These are phyloP conservation scores for Gryganskiella cystojenkinii DNA, from an alignment of 192 early-diverging fungal genomes.

Conservation along the genomic window DNA sequence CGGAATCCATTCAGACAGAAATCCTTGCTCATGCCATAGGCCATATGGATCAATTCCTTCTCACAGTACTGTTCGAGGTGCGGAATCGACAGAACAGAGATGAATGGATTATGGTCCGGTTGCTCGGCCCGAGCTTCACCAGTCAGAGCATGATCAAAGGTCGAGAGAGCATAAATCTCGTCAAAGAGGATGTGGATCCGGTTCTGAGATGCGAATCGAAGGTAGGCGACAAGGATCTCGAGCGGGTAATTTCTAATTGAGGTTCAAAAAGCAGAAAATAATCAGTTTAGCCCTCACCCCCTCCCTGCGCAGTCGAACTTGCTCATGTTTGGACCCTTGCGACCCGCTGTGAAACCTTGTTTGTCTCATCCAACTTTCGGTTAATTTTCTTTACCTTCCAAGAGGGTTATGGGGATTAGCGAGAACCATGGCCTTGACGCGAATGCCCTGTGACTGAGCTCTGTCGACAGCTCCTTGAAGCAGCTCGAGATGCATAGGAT, in stretches of 20 bases:
- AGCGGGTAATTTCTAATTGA: constrained; percentile 60
- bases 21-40: constrained; percentile 84
- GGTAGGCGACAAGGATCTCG: constrained; percentile 60
- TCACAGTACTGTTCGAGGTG: constrained; percentile 71
- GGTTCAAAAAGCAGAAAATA: not conserved
- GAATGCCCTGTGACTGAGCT: constrained; percentile 50
- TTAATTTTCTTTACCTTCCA: constrained; percentile 56
- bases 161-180: constrained; percentile 84
- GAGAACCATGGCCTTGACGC: constrained; percentile 69
- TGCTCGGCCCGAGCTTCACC: constrained; percentile 33
- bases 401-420: constrained; percentile 82
- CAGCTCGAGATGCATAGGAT: constrained; percentile 44
- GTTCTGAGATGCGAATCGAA: constrained; percentile 72
- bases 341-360: not conserved
- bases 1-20: constrained; percentile 84
- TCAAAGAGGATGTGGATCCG: constrained; percentile 77
- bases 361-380: not conserved
- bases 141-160: constrained; percentile 57
- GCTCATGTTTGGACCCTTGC: too few species aligned
- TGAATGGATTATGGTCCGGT: constrained; percentile 61
- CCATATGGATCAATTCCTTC: constrained; percentile 69
- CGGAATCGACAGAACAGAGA: constrained; percentile 67
- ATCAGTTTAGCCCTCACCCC: not conserved
- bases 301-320: too few species aligned
- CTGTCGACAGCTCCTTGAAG: constrained; percentile 63